Evolutionary conservation across 306 rosid species (phyloP).

Genomic region (Sphenostylis stenocarpa): DNA sequence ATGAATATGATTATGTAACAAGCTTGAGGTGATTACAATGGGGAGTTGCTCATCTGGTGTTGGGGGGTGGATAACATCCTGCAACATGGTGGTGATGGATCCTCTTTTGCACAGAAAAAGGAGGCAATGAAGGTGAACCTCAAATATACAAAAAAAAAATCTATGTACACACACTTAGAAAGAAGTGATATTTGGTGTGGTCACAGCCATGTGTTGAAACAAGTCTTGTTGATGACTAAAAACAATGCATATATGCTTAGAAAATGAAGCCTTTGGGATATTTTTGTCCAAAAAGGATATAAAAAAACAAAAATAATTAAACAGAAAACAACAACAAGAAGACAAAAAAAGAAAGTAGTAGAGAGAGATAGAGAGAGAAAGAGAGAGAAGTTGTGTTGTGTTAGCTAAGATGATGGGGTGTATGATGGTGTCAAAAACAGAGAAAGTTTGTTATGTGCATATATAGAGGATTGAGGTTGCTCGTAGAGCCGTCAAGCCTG

Average conservation of each 20-base stretch:
- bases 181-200: not conserved
- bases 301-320: not conserved
- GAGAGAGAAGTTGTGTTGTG: not conserved
- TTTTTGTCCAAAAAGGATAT: not conserved
- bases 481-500: slow-evolving; percentile 43
- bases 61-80: slow-evolving; percentile 59
- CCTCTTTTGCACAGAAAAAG: not conserved
- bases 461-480: slow-evolving; percentile 37
- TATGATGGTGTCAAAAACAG: slow-evolving; percentile 46
- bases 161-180: not conserved
- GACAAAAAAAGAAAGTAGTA: slow-evolving; percentile 13
- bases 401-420: slow-evolving; percentile 46
- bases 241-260: slow-evolving; percentile 33
- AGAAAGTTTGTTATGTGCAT: slow-evolving; percentile 43
- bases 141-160: not conserved
- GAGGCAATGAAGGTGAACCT: not conserved
- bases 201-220: not conserved
- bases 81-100: slow-evolving; percentile 51
- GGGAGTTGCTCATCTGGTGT: slow-evolving; percentile 44
- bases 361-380: no score
- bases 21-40: slow-evolving; percentile 47
- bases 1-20: not conserved
- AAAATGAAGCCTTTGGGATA: not conserved
- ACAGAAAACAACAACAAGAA: not conserved
- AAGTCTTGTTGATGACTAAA: slow-evolving; percentile 24